Evolutionary conservation across 1,284 basidiomycete species (phyloP), one percentile per base, ranked within the genome.

Genomic region (Trichosporon faecale): DNA sequence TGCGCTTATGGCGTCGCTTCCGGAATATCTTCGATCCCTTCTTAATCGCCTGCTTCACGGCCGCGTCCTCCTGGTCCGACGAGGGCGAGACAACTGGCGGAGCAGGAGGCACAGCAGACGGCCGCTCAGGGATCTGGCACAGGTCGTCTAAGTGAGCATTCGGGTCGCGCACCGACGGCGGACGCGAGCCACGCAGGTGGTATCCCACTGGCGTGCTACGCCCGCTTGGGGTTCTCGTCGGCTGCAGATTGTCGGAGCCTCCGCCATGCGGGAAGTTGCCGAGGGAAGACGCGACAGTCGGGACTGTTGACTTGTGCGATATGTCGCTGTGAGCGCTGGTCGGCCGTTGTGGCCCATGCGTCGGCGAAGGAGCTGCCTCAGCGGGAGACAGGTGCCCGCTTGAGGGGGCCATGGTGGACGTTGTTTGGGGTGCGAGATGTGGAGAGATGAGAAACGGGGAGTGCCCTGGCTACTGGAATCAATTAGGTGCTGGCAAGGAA

Each of bases 361-460:
- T n/a, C n/a, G 14, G 11, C 16, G 29, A 18, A 8, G 27, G 14
- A n/a, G 57, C 57, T 61, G 57, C 57, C 57, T 31, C 57, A 61
- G 57, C 57, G 57, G 57, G 57, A n/a, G 57, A 33, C 57, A 61
- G 21, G 7, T 61, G 57, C 57, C 57, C 57, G 57, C 57, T 61
- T 61, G 57, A 61, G 57, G 57, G 29, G 29, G 57, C 57, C 57
- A 61, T 61, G 16, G 18, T 33, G 57, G 23, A 25, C 21, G 11
- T 21, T 61, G 57, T 8, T 61, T 5, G 23, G 25, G 23, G 11
- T 27, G 31, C 57, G 18, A 31, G 27, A 18, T n/a, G 27, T 61
- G 57, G 29, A 61, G 18, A 31, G 29, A 31, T 31, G 57, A n/a
- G 27, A 61, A 31, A 61, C 27, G 57, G 57, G 27, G 29, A n/a